A percentile compares a stretch with the other conserved stretches of the same genome.
Evolutionary conservation across 371 early-diverging fungal genomes (phyloP).

Genomic region (Dichotomocladium elegans): DNA sequence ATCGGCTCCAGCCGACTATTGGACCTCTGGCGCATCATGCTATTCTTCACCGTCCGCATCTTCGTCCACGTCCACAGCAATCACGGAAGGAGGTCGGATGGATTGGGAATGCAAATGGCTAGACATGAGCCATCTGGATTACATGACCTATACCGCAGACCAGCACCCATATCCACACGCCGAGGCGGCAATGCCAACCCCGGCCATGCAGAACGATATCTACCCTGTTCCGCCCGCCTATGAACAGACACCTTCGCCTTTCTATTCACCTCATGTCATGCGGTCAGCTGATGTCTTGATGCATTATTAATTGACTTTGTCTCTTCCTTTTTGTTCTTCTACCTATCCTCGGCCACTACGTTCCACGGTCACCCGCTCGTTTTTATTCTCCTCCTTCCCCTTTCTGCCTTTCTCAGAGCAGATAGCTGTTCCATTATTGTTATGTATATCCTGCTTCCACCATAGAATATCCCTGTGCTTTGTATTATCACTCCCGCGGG

Average conservation of each 20-base stretch:
- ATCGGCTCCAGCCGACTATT: too few relatives aligned
- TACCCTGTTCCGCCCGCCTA: slow-evolving; percentile 1
- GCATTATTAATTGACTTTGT: slow-evolving; percentile 2
- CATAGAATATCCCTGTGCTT: too few relatives aligned
- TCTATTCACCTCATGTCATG: not conserved
- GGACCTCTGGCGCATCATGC: slow-evolving; percentile 4
- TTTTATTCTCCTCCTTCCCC: too few relatives aligned
- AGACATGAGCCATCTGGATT: not conserved
- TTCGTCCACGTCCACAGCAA: not conserved
- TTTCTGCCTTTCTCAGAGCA: too few relatives aligned
- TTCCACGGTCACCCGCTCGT: too few relatives aligned
- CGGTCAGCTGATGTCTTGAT: slow-evolving; percentile 9
- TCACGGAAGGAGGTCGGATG: not conserved
- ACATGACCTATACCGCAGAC: not conserved
- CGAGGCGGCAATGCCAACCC: not conserved
- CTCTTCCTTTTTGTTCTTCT: not conserved
- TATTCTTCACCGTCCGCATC: slow-evolving; percentile 7
- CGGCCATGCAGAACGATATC: not conserved
- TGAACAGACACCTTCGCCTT: not conserved
- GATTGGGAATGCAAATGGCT: not conserved
- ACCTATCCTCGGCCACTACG: too few relatives aligned
- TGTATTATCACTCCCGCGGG: too few relatives aligned
- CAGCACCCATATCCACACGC: not conserved
- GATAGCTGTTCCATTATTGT: too few relatives aligned
- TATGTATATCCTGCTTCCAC: too few relatives aligned